Evolutionary conservation across 345 rosid species (phyloP), one percentile per base, ranked within the genome.

Genomic region (Microthlaspi erraticum): DNA sequence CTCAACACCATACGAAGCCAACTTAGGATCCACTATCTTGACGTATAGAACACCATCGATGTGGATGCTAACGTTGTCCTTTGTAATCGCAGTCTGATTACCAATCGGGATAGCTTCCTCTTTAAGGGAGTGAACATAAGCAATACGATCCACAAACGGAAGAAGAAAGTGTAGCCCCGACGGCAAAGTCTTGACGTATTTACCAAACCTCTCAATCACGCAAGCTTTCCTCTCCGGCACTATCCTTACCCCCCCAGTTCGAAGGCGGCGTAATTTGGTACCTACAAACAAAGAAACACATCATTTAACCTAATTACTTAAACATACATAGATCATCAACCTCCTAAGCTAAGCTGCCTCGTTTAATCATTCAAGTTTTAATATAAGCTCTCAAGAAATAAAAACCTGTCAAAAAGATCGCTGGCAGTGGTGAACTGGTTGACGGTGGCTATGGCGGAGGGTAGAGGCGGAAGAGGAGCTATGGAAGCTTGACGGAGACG

Each of bases 1-100:
- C 88, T 88, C 98, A 63, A 94, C 96, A 0, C 99, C 99, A 75
- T 94, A 94, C 19, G 99, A 94, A 0, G 99, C 98, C 29, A 83
- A 66, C 29, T 77, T 81, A 20, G 99, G 98, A 65, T 94, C 92
- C 54, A 91, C 97, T 64, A 94, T 89, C 96, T 89, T 94, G 23
- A 94, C 93, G 51, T 89, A 91, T 6, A 94, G 92, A 36, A 91
- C 96, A 8, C 99, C 99, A 6, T 88, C 98, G 2, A 94, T 89
- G 66, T 83, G 81, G 79, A 94, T 89, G 87, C 93, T 89, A 77
- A 94, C 99, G 81, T 89, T 91, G 71, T 94, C 99, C 73, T 87
- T 89, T 6, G 99, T 94, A 36, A 91, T 91, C 50, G 99, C 96
- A 18, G 95, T 80, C 70, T 94, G 98, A 39, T 91, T 91, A 2